These are phyloP conservation scores for Massariosphaeria phaeospora DNA, from an alignment of 495 filamentous ascomycete species.

Conservation along the genomic window DNA sequence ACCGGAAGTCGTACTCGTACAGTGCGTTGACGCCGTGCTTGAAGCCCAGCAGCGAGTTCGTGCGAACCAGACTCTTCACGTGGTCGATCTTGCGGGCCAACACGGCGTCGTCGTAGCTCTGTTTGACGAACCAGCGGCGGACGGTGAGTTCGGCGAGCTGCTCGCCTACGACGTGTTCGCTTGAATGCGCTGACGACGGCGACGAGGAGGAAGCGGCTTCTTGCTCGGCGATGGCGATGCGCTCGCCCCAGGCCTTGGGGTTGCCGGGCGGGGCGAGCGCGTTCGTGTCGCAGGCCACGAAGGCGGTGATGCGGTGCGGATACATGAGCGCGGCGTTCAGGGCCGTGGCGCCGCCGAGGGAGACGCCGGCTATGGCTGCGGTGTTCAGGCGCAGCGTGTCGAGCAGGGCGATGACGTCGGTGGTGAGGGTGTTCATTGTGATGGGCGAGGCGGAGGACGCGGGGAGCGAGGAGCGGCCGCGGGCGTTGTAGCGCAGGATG, in stretches of 20 bases:
- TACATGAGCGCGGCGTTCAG: conserved; percentile 65
- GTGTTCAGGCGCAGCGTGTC: conserved; percentile 36
- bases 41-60: conserved; percentile 66
- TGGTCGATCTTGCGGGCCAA: conserved; percentile 48
- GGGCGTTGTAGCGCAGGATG: conserved; percentile 65
- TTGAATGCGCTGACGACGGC: too few relatives aligned
- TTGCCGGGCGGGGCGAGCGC: conserved; percentile 62
- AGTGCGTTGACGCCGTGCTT: conserved; percentile 63
- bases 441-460: conserved; percentile 45
- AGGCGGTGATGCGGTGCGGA: conserved; percentile 52
- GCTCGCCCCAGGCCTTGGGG: conserved; percentile 68
- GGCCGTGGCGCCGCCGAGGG: conserved; percentile 69
- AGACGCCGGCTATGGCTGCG: conserved; percentile 59
- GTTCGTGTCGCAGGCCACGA: conserved; percentile 77
- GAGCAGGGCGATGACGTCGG: conserved; percentile 52
- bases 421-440: conserved; percentile 59
- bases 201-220: conserved; percentile 43
- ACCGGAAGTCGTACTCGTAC: conserved; percentile 68
- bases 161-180: conserved; percentile 52
- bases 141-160: conserved; percentile 63
- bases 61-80: conserved; percentile 56
- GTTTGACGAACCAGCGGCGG: conserved; percentile 66
- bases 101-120: conserved; percentile 49
- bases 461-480: conserved; percentile 51
- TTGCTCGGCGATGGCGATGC: conserved; percentile 61